Conservation (phyloP, 345 rosid species). For the Citrus australasica region DNA sequence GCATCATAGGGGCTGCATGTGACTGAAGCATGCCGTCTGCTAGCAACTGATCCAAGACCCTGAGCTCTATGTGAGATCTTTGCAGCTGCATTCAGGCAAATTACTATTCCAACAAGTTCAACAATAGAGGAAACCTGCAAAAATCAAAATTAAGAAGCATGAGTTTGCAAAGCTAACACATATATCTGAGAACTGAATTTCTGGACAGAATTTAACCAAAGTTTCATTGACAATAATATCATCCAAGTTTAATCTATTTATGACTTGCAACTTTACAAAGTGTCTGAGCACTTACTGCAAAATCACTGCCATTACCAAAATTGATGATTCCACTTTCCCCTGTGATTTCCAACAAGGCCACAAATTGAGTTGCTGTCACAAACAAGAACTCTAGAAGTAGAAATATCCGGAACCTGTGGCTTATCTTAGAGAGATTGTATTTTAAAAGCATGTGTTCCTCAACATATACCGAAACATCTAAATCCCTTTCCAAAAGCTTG, state of each 20-base stretch:
- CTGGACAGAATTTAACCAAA: not conserved
- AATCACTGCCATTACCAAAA: constrained; percentile 32
- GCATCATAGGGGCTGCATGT: constrained; percentile 31
- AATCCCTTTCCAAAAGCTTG: constrained; percentile 33
- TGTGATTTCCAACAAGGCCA: constrained; percentile 30
- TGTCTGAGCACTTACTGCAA: constrained; percentile 22
- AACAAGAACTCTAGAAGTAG: constrained; percentile 26
- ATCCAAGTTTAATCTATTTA: not conserved
- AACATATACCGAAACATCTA: constrained; percentile 23
- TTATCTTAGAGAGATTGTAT: constrained; percentile 31
- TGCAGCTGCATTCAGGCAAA: constrained; percentile 39
- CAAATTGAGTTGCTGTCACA: constrained; percentile 31
- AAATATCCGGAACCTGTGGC: constrained; percentile 35
- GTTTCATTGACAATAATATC: not conserved
- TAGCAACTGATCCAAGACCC: constrained; percentile 27
- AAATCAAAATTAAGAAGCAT: not conserved
- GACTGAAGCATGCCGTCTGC: constrained; percentile 54
- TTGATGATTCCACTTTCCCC: constrained; percentile 16
- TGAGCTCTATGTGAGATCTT: constrained; percentile 38
- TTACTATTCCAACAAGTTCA: constrained; percentile 33
- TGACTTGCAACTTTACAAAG: not conserved
- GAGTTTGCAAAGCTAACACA: not conserved
- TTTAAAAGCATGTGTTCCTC: constrained; percentile 30
- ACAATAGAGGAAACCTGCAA: constrained; percentile 31
- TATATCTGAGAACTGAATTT: not conserved